A percentile compares a stretch with the other conserved stretches of the same genome.
These are phyloP conservation scores for Streptanthus diversifolius DNA, from an alignment of 345 rosid species.

Conservation along the genomic window DNA sequence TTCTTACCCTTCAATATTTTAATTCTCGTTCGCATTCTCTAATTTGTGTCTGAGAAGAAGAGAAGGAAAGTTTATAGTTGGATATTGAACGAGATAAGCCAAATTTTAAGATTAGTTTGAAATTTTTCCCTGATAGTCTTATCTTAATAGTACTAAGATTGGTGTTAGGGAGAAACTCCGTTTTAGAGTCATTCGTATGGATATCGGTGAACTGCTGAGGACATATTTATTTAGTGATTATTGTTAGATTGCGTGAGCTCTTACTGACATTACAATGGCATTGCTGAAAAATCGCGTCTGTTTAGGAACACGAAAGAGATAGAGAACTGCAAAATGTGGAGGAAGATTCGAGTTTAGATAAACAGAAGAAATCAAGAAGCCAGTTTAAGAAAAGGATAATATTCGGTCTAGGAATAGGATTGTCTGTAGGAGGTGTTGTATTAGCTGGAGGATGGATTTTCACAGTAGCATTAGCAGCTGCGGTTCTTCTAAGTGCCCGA, in stretches of 20 bases:
- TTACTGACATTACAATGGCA: neutral
- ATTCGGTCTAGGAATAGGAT: conserved; percentile 76
- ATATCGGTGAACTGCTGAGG: neutral
- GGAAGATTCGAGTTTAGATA: conserved; percentile 36
- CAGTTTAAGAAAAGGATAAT: conserved; percentile 61
- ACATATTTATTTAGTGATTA: neutral
- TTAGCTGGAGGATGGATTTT: conserved; percentile 92
- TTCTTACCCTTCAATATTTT: neutral
- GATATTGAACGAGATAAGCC: neutral
- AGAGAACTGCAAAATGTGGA: conserved; percentile 20
- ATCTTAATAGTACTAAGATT: neutral
- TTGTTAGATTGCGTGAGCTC: neutral
- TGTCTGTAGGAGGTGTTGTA: conserved; percentile 74
- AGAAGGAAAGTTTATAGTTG: neutral
- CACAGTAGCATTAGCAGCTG: conserved; percentile 57
- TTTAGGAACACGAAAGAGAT: conserved; percentile 47
- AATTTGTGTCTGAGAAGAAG: neutral
- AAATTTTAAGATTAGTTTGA: neutral
- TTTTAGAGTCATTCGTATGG: neutral
- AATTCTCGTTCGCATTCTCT: neutral
- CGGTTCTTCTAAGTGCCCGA: conserved; percentile 69
- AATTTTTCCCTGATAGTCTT: neutral
- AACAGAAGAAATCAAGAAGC: conserved; percentile 45
- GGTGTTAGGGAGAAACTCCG: neutral
- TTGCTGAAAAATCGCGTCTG: conserved; percentile 29